Evolutionary conservation across 768 basidiomycete species (phyloP).

Genomic region (Coprinopsis strossmayeri): DNA sequence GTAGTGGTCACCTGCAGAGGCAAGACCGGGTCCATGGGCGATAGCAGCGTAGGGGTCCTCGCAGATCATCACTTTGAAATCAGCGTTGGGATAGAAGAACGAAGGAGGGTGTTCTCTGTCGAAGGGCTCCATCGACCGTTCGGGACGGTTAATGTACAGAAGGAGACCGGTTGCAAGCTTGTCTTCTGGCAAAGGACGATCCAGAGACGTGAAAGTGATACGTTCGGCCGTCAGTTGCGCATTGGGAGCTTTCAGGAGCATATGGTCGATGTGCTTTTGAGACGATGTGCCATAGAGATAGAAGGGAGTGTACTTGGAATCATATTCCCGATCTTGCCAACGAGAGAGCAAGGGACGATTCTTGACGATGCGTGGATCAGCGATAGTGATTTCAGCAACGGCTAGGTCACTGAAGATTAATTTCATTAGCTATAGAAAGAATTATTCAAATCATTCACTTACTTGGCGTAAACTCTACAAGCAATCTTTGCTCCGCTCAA

Average conservation of each 20-base stretch:
- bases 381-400: constrained; percentile 14
- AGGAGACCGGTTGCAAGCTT: constrained; percentile 8
- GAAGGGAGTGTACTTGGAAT: constrained; percentile 28
- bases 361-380: constrained; percentile 24
- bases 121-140: constrained; percentile 17
- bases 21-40: constrained; percentile 16
- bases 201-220: constrained; percentile 13
- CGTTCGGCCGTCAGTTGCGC: constrained; percentile 19
- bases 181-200: neutral
- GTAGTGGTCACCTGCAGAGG: neutral
- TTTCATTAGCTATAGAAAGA: no score
- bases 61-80: constrained; percentile 14
- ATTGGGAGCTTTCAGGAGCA: constrained; percentile 21
- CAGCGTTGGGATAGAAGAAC: constrained; percentile 14
- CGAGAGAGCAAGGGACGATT: constrained; percentile 22
- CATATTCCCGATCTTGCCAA: constrained; percentile 22
- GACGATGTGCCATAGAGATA: constrained; percentile 29
- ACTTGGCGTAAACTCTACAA: constrained; percentile 4
- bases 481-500: neutral
- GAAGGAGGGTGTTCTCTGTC: constrained; percentile 7
- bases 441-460: neutral
- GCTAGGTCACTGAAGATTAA: constrained; percentile 6
- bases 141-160: constrained; percentile 13
- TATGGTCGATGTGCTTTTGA: constrained; percentile 29
- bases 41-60: constrained; percentile 13